Conservation (phyloP, 352 stramenopile species). For the Discostella stelligera region DNA sequence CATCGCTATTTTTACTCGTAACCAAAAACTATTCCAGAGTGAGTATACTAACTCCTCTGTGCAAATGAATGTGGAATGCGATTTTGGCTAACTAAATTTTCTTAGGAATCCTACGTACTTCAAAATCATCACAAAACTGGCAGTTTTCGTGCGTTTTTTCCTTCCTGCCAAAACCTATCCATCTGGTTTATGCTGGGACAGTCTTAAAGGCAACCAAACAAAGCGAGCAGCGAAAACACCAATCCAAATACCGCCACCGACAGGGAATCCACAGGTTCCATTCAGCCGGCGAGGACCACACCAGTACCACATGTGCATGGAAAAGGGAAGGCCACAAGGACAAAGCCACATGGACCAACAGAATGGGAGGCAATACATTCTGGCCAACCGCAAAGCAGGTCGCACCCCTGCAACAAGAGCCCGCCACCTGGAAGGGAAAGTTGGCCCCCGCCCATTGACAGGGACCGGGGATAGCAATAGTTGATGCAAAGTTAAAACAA, state of each 20-base stretch:
- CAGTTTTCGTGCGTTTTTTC: too few species aligned
- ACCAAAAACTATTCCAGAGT: not conserved
- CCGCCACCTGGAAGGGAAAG: conserved; percentile 2
- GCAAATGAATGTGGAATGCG: too few species aligned
- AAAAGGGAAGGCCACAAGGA: not conserved
- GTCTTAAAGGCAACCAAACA: not conserved
- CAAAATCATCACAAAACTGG: too few species aligned
- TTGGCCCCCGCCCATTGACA: conserved; percentile 2
- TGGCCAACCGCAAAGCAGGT: not conserved
- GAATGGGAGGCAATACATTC: too few species aligned
- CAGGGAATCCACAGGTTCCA: not conserved
- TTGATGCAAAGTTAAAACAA: not conserved
- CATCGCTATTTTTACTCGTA: too few species aligned
- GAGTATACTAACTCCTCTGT: not conserved
- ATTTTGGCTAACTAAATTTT: too few species aligned
- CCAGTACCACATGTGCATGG: not conserved
- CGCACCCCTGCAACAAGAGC: not conserved
- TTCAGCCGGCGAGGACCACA: not conserved
- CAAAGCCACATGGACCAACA: not conserved
- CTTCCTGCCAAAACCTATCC: too few species aligned
- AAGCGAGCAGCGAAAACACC: not conserved
- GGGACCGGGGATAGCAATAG: not conserved
- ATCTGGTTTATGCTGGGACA: too few species aligned
- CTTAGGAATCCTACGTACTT: too few species aligned
- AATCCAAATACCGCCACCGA: not conserved